These are phyloP conservation scores for Whalleya microplaca DNA, from an alignment of 2,329 filamentous ascomycete genomes.

Conservation along the genomic window DNA sequence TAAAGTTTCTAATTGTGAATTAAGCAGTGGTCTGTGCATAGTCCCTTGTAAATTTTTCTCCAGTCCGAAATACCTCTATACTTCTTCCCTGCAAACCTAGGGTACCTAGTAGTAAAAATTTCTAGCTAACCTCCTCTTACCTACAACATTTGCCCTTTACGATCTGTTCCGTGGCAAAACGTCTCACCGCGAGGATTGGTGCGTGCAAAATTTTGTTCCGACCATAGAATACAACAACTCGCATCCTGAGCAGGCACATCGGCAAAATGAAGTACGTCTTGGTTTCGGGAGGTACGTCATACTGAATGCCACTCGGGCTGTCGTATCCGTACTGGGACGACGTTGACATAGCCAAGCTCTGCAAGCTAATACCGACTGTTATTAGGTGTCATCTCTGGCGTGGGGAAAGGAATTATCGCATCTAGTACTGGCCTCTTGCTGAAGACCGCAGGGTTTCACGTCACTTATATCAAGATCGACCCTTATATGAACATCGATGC, in stretches of 20 bases:
- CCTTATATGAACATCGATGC: constrained; percentile 78
- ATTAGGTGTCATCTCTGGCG: constrained; percentile 1
- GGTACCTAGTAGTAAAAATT: too few relatives aligned
- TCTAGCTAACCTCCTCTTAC: background rate
- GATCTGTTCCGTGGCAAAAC: background rate
- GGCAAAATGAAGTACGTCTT: background rate
- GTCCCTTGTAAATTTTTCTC: too few relatives aligned
- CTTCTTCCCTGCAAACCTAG: too few relatives aligned
- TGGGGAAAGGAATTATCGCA: constrained; percentile 2
- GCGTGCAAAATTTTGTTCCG: background rate
- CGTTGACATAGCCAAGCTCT: background rate
- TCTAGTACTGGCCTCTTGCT: constrained; percentile 1
- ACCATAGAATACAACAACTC: background rate
- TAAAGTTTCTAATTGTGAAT: too few relatives aligned
- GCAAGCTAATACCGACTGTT: background rate
- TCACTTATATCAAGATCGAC: constrained; percentile 49
- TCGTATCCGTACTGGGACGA: background rate
- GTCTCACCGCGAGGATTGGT: background rate
- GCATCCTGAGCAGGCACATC: background rate
- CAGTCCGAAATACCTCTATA: too few relatives aligned
- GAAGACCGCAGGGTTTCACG: background rate
- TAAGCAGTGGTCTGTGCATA: too few relatives aligned
- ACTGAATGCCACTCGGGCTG: background rate
- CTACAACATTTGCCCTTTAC: background rate
- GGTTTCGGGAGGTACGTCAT: background rate